Conservation (phyloP, 2,329 filamentous ascomycete genomes). For the Daldinia sp. region DNA sequence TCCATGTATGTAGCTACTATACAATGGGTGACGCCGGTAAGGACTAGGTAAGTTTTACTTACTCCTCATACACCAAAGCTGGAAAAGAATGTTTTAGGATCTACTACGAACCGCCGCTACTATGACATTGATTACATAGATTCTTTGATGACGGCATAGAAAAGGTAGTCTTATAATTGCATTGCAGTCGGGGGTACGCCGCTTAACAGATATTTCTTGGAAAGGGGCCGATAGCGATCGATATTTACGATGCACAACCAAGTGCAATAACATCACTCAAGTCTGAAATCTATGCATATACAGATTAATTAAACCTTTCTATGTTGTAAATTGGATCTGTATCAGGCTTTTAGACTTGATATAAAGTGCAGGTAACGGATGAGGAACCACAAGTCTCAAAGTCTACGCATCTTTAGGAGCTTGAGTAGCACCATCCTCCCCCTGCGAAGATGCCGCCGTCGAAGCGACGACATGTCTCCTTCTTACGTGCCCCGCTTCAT, state of each 20-base stretch:
- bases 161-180: not conserved
- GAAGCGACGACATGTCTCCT: conserved; percentile 24
- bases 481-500: conserved; percentile 58
- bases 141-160: not conserved
- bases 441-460: conserved; percentile 15
- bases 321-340: not conserved
- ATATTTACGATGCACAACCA: not conserved
- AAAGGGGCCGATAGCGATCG: not conserved
- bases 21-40: no score
- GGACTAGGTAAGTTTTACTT: no score
- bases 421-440: conserved; percentile 14
- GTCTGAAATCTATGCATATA: not conserved
- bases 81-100: not conserved
- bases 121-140: not conserved
- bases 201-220: no score
- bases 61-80: not conserved
- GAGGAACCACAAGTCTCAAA: not conserved
- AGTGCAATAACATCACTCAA: not conserved
- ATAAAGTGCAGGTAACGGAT: not conserved
- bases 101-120: not conserved
- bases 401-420: not conserved
- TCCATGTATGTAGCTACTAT: no score
- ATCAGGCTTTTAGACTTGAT: no score
- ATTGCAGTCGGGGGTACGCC: not conserved
- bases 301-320: not conserved